phyloP scores from a whole-genome alignment of 768 basidiomycete species.

The Lactarius akahatsu region DNA sequence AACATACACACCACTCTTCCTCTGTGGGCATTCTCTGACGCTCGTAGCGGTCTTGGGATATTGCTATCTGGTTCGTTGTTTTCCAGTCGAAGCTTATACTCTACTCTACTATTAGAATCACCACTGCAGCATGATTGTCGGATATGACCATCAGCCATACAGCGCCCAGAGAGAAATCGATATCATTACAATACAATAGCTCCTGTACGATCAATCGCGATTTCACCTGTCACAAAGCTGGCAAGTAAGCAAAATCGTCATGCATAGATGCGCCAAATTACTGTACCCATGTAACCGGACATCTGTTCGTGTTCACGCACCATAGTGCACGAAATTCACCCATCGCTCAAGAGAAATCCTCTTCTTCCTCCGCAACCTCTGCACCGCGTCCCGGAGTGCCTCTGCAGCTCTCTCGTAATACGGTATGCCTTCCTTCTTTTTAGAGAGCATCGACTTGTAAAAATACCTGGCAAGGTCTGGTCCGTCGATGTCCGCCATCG shows the following conservation, averaged over 20 bases:
- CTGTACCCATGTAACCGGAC: not conserved
- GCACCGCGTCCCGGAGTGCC: not conserved
- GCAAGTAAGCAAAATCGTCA: not conserved
- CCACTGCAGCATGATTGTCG: too few relatives aligned
- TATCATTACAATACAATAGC: not conserved
- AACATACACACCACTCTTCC: too few relatives aligned
- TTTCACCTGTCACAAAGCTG: not conserved
- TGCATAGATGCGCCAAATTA: not conserved
- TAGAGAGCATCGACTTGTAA: slow-evolving; percentile 6
- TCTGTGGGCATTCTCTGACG: too few relatives aligned
- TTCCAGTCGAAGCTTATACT: too few relatives aligned
- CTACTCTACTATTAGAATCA: too few relatives aligned
- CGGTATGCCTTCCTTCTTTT: not conserved
- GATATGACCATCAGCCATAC: not conserved
- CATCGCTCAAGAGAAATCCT: not conserved
- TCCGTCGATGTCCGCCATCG: not conserved
- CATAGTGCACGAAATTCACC: not conserved
- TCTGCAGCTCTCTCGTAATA: not conserved
- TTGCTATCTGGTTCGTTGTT: too few relatives aligned
- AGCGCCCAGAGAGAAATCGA: not conserved
- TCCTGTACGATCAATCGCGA: not conserved
- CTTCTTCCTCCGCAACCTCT: slow-evolving; percentile 5
- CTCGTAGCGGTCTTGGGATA: too few relatives aligned
- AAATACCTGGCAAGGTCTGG: slow-evolving; percentile 3
- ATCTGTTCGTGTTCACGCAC: not conserved